Evolutionary conservation across 2,329 filamentous ascomycete genomes (phyloP).

Genomic region (Podosphaera xanthii): DNA sequence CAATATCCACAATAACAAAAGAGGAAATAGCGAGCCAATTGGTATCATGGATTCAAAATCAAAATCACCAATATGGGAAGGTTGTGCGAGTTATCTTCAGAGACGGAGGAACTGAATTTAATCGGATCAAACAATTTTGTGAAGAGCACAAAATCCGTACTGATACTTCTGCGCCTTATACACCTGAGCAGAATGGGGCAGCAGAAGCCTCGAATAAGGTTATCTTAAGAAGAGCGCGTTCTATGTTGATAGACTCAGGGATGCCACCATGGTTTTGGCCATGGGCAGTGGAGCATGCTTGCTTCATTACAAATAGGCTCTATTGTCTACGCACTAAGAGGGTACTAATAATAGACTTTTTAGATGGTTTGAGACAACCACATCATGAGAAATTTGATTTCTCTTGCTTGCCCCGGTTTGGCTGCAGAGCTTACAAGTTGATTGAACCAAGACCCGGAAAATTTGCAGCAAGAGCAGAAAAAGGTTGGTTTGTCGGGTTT

Average conservation of each 20-base stretch:
- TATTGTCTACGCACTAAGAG: too few relatives aligned
- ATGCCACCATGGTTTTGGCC: background rate
- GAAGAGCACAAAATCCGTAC: too few relatives aligned
- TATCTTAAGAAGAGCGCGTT: background rate
- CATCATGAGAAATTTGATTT: background rate
- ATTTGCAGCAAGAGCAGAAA: background rate
- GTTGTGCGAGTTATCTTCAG: background rate
- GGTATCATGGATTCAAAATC: background rate
- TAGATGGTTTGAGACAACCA: background rate
- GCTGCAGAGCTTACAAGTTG: background rate
- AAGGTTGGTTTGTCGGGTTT: background rate
- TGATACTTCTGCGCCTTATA: background rate
- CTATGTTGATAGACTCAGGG: background rate
- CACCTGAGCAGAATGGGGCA: background rate
- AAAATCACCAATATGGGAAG: background rate
- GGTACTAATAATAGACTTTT: too few relatives aligned
- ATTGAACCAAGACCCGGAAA: background rate
- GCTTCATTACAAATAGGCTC: too few relatives aligned
- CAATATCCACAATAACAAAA: background rate
- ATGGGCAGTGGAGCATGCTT: too few relatives aligned
- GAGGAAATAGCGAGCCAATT: background rate
- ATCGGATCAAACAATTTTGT: too few relatives aligned
- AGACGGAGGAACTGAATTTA: background rate
- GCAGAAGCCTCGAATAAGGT: background rate
- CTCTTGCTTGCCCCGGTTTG: background rate